Conservation (phyloP, 2,329 filamentous ascomycete genomes). For the Colletotrichum caudatum region DNA sequence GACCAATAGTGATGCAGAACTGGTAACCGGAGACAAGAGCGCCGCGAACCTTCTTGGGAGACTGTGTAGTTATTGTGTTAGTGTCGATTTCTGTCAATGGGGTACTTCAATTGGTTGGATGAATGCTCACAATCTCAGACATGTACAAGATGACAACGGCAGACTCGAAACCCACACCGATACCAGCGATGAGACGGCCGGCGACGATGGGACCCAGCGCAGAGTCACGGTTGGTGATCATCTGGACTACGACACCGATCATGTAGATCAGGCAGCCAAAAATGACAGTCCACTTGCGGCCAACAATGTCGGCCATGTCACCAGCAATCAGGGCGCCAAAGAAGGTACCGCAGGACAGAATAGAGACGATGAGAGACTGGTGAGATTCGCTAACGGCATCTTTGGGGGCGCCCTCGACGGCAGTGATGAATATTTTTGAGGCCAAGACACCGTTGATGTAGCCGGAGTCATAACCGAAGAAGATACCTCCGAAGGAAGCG, state of each 20-base stretch:
- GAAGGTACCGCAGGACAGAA: constrained; percentile 83
- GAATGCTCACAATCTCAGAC: constrained; percentile 77
- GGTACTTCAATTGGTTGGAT: background rate
- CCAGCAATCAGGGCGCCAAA: constrained; percentile 82
- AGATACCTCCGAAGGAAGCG: constrained; percentile 78
- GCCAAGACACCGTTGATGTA: constrained; percentile 77
- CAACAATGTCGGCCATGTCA: constrained; percentile 80
- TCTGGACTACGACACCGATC: constrained; percentile 76
- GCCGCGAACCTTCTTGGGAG: constrained; percentile 78
- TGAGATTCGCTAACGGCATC: constrained; percentile 55
- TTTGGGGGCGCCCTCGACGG: constrained; percentile 61
- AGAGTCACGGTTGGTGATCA: constrained; percentile 59
- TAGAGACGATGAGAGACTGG: constrained; percentile 75
- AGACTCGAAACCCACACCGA: constrained; percentile 85
- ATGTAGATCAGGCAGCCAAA: constrained; percentile 78
- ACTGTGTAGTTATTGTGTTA: constrained; percentile 47
- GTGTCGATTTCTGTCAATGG: background rate
- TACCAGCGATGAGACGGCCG: constrained; percentile 80
- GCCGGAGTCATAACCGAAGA: constrained; percentile 84
- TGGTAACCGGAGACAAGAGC: constrained; percentile 86
- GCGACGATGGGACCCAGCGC: constrained; percentile 74
- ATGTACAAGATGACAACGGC: constrained; percentile 88
- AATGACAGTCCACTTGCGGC: constrained; percentile 79
- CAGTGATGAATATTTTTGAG: constrained; percentile 62
- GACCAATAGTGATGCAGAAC: constrained; percentile 84